Evolutionary conservation across 2,329 filamentous ascomycete species (phyloP).

Genomic region (Arthrobotrys sinensis): DNA sequence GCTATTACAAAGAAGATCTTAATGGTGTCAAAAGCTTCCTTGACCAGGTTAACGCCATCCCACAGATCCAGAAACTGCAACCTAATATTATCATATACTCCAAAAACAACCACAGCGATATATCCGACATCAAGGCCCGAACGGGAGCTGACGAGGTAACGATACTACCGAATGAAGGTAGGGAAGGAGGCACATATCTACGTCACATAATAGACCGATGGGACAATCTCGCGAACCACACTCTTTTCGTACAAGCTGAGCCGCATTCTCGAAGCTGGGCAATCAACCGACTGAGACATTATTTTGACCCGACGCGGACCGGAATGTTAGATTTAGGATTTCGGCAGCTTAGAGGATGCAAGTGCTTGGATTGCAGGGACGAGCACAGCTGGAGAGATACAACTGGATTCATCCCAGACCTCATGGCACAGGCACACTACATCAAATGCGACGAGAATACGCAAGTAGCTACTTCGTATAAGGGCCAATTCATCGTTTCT

Average conservation of each 20-base stretch:
- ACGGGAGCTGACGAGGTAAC: slow-evolving; percentile 61
- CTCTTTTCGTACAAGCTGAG: slow-evolving; percentile 70
- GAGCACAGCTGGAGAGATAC: slow-evolving; percentile 68
- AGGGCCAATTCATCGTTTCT: slow-evolving; percentile 71
- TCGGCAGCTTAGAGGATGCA: slow-evolving; percentile 66
- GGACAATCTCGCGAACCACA: slow-evolving; percentile 69
- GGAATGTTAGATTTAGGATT: slow-evolving; percentile 70
- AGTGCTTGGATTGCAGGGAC: slow-evolving; percentile 68
- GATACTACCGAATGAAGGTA: slow-evolving; percentile 67
- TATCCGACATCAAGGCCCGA: slow-evolving; percentile 38
- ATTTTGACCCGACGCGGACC: slow-evolving; percentile 67
- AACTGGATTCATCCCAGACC: slow-evolving; percentile 67
- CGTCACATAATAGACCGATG: slow-evolving; percentile 69
- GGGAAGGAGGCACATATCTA: slow-evolving; percentile 70
- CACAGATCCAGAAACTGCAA: slow-evolving; percentile 41
- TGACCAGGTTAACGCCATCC: slow-evolving; percentile 46
- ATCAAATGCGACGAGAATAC: slow-evolving; percentile 65
- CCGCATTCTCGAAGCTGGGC: slow-evolving; percentile 68
- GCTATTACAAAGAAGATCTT: slow-evolving; percentile 62
- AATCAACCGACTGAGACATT: slow-evolving; percentile 67
- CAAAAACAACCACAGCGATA: slow-evolving; percentile 59
- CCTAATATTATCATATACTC: slow-evolving; percentile 63
- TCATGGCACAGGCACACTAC: slow-evolving; percentile 66
- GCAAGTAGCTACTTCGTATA: slow-evolving; percentile 68
- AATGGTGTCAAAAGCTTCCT: slow-evolving; percentile 51